Percentiles rank a stretch among this genome's conserved stretches.
phyloP scores from a whole-genome alignment of 2,329 filamentous ascomycete genomes.

The Apiospora phragmitis region DNA sequence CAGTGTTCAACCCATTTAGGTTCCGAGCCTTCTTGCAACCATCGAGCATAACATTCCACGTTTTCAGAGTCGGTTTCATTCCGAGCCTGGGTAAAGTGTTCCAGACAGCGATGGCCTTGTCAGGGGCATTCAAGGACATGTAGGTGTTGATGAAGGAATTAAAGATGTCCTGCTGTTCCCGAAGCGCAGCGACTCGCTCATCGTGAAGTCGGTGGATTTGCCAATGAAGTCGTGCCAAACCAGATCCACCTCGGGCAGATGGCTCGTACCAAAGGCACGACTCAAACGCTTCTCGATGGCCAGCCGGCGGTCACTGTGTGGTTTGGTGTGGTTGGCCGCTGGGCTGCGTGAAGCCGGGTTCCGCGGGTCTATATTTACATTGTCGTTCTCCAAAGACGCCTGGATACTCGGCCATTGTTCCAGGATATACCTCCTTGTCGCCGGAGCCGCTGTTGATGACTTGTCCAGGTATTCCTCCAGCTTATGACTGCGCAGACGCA shows the following conservation, averaged over 20 bases:
- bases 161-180: constrained; percentile 23
- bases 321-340: neutral
- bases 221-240: constrained; percentile 29
- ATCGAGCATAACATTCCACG: constrained; percentile 73
- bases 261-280: constrained; percentile 18
- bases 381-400: constrained; percentile 17
- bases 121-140: constrained; percentile 28
- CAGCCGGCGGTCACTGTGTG: neutral
- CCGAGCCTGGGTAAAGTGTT: constrained; percentile 38
- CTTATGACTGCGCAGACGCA: constrained; percentile 18
- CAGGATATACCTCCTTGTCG: constrained; percentile 26
- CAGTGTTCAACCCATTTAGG: constrained; percentile 56
- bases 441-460: constrained; percentile 18
- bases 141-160: constrained; percentile 30
- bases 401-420: constrained; percentile 28
- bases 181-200: constrained; percentile 22
- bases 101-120: constrained; percentile 30
- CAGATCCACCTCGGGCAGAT: constrained; percentile 22
- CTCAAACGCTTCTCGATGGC: constrained; percentile 20
- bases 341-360: constrained; percentile 12
- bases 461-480: constrained; percentile 19
- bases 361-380: neutral
- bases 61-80: constrained; percentile 59
- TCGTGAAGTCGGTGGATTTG: constrained; percentile 15
- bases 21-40: constrained; percentile 66